A percentile compares a stretch with the other conserved stretches of the same genome.
phyloP scores from a whole-genome alignment of 1,284 basidiomycete genomes.

The Stereum hirsutum region DNA sequence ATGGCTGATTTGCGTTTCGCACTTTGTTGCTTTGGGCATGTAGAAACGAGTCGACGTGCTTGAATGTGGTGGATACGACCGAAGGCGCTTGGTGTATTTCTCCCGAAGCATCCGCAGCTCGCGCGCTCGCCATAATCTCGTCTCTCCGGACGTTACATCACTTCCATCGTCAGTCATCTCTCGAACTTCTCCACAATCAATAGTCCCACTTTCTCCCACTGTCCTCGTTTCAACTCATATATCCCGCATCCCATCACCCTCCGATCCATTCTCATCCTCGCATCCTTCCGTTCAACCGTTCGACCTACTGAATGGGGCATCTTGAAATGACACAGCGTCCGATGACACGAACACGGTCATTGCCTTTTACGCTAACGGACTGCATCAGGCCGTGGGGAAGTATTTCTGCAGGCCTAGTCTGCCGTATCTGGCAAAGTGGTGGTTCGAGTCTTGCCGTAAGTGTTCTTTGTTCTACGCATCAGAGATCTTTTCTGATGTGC shows the following conservation, averaged over 20 bases:
- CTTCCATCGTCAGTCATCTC: slow-evolving; percentile 48
- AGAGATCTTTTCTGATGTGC: too few species aligned
- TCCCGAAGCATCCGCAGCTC: slow-evolving; percentile 52
- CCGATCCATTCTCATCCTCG: too few species aligned
- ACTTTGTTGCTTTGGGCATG: background rate
- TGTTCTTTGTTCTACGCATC: background rate
- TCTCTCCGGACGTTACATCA: slow-evolving; percentile 64
- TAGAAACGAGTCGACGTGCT: slow-evolving; percentile 29
- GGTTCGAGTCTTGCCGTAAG: slow-evolving; percentile 68
- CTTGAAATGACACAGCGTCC: slow-evolving; percentile 46
- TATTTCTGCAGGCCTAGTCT: slow-evolving; percentile 61
- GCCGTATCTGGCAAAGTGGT: slow-evolving; percentile 61
- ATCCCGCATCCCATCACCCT: background rate
- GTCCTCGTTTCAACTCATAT: background rate
- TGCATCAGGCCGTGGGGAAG: slow-evolving; percentile 49
- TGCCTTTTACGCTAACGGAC: slow-evolving; percentile 67
- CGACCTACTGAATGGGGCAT: background rate
- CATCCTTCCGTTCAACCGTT: too few species aligned
- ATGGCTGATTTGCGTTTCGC: too few species aligned
- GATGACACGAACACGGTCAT: slow-evolving; percentile 62
- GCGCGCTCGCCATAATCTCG: slow-evolving; percentile 58
- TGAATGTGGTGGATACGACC: slow-evolving; percentile 31
- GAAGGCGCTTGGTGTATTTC: slow-evolving; percentile 64
- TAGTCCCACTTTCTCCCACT: too few species aligned
- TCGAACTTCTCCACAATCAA: background rate